Evolutionary conservation across 768 basidiomycete species (phyloP), one percentile per base, ranked within the genome.

Genomic region (Kwoniella dejecticola): DNA sequence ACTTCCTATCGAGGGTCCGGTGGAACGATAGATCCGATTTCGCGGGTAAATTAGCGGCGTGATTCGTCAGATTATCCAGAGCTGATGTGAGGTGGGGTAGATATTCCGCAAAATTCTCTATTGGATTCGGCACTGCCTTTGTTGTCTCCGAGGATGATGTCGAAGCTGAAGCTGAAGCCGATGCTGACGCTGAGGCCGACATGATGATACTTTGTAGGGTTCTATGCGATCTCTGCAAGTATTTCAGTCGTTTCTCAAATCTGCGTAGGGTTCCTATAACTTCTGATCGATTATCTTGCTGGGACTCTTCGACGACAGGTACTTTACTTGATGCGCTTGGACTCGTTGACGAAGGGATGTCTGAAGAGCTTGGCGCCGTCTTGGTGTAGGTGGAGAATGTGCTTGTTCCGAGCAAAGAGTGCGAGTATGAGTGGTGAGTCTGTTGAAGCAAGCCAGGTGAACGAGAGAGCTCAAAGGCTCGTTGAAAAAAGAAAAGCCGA

Each of bases 1-100:
- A 82, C 1, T 79, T 81, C 3, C 84, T 79, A 76, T 94, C 88
- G 64, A 98, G 85, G 1, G 93, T 89, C 23, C 90, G 88, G 79
- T 96, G 90, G 78, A 93, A 97, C n/a, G 83, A 80, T 58, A 98
- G 81, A 80, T 97, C 94, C 13, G 81, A 64, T 2, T 91, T 88
- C 8, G 50, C 48, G 12, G 81, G 80, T 6, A 82, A 65, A 6
- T 46, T 50, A 3, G 73, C 66, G 4, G 79, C 79, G 27, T 74
- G 67, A 3, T 67, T 62, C 8, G 79, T 81, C 2, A 79, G 52
- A 15, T 45, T 57, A 23, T 77, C 71, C 3, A 80, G 66, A 45
- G 75, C 70, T 21, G 58, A 42, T 26, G 77, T 76, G 15, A 79
- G 54, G 17, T 63, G 63, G 4, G 73, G 64, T 24, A 77, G 59